Conservation (phyloP, 768 basidiomycete genomes). For the Candolleomyces aberdarensis region DNA sequence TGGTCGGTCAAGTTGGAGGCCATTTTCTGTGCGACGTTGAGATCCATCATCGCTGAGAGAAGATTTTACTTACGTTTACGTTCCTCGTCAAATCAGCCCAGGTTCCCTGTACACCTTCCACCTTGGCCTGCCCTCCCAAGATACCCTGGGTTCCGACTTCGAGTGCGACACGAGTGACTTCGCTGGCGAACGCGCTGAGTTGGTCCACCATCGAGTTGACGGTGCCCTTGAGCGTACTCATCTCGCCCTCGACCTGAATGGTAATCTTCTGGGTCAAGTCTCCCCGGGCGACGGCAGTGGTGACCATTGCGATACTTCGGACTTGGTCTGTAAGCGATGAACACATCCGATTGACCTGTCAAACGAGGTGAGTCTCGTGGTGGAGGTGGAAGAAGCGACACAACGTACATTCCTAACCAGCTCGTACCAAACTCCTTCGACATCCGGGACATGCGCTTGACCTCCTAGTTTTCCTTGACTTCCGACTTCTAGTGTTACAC, state of each 20-base stretch:
- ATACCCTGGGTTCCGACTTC: constrained; percentile 92
- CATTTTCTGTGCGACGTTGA: constrained; percentile 60
- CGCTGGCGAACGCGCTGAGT: constrained; percentile 80
- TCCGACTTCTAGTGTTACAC: constrained; percentile 83
- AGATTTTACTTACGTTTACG: constrained; percentile 68
- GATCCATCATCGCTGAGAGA: background rate
- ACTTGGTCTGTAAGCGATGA: constrained; percentile 77
- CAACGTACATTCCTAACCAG: constrained; percentile 60
- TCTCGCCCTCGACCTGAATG: constrained; percentile 84
- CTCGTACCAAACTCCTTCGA: constrained; percentile 90
- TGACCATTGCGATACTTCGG: constrained; percentile 80
- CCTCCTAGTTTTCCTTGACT: constrained; percentile 88
- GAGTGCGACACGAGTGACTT: constrained; percentile 78
- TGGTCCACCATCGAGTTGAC: constrained; percentile 97
- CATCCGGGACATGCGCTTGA: constrained; percentile 83
- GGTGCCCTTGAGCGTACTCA: constrained; percentile 77
- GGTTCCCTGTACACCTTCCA: constrained; percentile 89
- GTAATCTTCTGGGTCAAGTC: constrained; percentile 93
- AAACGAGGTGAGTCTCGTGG: no score
- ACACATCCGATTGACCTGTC: constrained; percentile 68
- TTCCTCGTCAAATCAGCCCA: constrained; percentile 90
- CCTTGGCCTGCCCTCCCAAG: constrained; percentile 85
- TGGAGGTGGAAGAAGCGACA: no score
- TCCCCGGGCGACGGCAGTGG: constrained; percentile 86
- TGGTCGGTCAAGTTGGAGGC: constrained; percentile 81